phyloP scores from a whole-genome alignment of 164 flowering plant species.

The Aristolochia californica region DNA sequence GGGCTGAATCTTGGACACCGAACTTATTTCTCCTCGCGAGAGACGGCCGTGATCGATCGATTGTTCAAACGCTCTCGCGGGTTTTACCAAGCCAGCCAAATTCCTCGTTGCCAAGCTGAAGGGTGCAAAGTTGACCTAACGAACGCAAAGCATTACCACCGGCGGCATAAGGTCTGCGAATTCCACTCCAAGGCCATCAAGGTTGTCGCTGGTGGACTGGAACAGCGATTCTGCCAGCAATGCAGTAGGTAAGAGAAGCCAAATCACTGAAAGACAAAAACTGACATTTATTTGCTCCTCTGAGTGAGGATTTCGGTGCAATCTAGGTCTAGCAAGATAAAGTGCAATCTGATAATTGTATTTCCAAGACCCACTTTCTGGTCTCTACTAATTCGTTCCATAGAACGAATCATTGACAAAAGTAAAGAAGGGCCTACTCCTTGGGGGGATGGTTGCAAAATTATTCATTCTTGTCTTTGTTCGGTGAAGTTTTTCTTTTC shows the following conservation, averaged over 20 bases:
- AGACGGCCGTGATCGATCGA: background rate
- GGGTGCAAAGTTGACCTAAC: constrained; percentile 63
- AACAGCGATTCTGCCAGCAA: constrained; percentile 92
- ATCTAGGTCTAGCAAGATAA: too few relatives aligned
- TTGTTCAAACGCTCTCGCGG: constrained; percentile 1
- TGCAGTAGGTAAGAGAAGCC: constrained; percentile 57
- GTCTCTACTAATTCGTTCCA: too few relatives aligned
- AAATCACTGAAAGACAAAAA: too few relatives aligned
- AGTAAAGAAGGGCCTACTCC: too few relatives aligned
- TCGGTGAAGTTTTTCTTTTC: too few relatives aligned
- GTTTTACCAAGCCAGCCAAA: constrained; percentile 4
- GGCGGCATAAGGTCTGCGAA: constrained; percentile 82
- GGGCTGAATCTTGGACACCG: constrained; percentile 3
- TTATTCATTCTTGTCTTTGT: too few relatives aligned
- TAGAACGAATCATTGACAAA: too few relatives aligned
- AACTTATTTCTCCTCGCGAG: constrained; percentile 1
- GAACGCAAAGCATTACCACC: constrained; percentile 69
- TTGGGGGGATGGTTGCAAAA: too few relatives aligned
- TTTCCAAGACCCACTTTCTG: too few relatives aligned
- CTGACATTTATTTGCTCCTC: too few relatives aligned
- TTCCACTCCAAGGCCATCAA: constrained; percentile 59
- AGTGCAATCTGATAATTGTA: too few relatives aligned
- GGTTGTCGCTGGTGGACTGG: constrained; percentile 55
- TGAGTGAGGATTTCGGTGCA: too few relatives aligned
- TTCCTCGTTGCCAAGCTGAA: constrained; percentile 81